Conservation (phyloP, 2,329 filamentous ascomycete genomes). For the Botrytis cinerea region DNA sequence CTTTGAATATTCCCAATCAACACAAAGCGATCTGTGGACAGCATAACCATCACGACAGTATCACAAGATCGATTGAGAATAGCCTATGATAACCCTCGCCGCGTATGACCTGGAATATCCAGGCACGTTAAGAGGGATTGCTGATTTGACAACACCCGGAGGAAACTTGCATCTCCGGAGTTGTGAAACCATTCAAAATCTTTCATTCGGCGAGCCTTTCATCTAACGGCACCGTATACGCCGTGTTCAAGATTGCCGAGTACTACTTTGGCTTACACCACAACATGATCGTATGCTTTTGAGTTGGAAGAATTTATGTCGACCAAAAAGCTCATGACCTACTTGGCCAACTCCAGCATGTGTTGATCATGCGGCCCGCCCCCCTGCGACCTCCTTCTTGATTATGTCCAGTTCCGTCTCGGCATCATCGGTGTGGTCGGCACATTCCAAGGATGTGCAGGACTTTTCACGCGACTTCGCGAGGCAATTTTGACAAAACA, state of each 20-base stretch:
- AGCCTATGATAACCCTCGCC: not conserved
- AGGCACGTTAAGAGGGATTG: not conserved
- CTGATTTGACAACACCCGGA: not conserved
- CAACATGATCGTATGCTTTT: not conserved
- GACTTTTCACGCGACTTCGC: not conserved
- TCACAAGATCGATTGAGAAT: slow-evolving; percentile 1
- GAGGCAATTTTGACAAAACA: not conserved
- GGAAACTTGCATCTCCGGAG: not conserved
- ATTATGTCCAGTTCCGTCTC: not conserved
- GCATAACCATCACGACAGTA: not conserved
- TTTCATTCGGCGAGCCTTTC: not conserved
- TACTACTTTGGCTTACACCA: not conserved
- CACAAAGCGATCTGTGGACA: not conserved
- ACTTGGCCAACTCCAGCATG: not conserved
- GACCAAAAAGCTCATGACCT: not conserved
- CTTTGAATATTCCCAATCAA: not conserved
- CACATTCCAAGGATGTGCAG: not conserved
- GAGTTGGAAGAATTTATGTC: not conserved
- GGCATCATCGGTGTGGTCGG: not conserved
- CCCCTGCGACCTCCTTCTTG: not conserved
- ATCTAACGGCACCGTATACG: not conserved
- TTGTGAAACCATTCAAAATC: not conserved
- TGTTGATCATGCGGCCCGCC: not conserved
- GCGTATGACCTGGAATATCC: not conserved
- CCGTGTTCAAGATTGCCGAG: slow-evolving; percentile 10